Percentiles rank a stretch among this genome's conserved stretches.
Evolutionary conservation across 371 early-diverging fungal species (phyloP).

Genomic region (Mortierella sp.): DNA sequence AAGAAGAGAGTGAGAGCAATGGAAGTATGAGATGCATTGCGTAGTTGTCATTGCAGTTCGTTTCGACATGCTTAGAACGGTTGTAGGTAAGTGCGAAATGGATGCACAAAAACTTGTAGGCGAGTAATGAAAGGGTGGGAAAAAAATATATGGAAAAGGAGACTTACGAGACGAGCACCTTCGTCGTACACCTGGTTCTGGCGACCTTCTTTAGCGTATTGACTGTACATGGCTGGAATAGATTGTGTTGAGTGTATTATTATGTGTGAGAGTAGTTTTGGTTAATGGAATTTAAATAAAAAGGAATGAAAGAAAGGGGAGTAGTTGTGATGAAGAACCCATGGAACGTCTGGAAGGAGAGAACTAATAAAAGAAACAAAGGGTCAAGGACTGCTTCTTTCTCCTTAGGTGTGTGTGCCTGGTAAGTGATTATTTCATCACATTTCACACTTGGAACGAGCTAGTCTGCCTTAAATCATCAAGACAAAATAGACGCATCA

Average conservation of each 20-base stretch:
- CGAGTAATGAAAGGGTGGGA: neutral
- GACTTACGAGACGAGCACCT: slow-evolving; percentile 50
- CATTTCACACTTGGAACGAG: neutral
- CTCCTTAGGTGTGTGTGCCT: neutral
- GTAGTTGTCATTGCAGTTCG: neutral
- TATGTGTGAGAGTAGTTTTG: neutral
- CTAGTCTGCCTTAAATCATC: neutral
- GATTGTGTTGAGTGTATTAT: neutral
- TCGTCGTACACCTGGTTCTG: slow-evolving; percentile 48
- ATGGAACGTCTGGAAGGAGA: slow-evolving; percentile 6
- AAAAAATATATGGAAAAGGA: neutral
- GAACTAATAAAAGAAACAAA: neutral
- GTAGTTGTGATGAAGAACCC: neutral
- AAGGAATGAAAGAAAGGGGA: neutral
- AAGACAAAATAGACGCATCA: neutral
- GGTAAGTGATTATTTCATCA: neutral
- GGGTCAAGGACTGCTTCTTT: neutral
- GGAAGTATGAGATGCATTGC: neutral
- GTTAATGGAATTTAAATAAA: neutral
- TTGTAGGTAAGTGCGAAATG: no score
- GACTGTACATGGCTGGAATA: slow-evolving; percentile 15
- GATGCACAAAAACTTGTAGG: no score
- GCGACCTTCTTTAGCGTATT: slow-evolving; percentile 48
- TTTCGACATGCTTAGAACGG: neutral
- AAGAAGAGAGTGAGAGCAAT: neutral